Evolutionary conservation across 148 eudicot genomes (phyloP).

Genomic region (Camellia lanceoleosa): DNA sequence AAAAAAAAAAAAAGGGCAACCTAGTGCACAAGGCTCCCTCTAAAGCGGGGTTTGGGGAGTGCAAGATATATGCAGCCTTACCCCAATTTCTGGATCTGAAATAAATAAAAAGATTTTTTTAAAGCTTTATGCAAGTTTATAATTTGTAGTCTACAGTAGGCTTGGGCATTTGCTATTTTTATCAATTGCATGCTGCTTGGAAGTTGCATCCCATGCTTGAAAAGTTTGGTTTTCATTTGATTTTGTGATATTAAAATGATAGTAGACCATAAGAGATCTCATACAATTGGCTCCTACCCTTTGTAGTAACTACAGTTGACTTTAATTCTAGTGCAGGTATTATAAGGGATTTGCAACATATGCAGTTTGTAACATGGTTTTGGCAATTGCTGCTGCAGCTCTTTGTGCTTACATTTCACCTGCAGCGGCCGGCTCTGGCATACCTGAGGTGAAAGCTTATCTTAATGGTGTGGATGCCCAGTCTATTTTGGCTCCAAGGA

Average conservation of each 20-base stretch:
- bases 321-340: slow-evolving; percentile 49
- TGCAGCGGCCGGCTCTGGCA: slow-evolving; percentile 90
- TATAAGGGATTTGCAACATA: slow-evolving; percentile 50
- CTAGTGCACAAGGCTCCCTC: too few species aligned
- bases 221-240: not conserved
- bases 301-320: not conserved
- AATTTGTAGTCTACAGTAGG: not conserved
- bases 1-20: too few species aligned
- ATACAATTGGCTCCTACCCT: not conserved
- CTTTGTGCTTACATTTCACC: slow-evolving; percentile 81
- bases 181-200: not conserved
- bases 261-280: not conserved
- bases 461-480: slow-evolving; percentile 87
- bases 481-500: slow-evolving; percentile 78
- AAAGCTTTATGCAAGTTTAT: not conserved
- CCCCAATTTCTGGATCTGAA: not conserved
- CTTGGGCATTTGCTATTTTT: not conserved
- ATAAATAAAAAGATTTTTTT: not conserved
- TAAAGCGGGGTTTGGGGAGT: too few species aligned
- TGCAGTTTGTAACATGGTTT: slow-evolving; percentile 50
- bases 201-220: too few species aligned
- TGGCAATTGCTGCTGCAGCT: slow-evolving; percentile 54
- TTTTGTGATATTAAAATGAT: not conserved
- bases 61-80: too few species aligned
- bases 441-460: slow-evolving; percentile 92